These are phyloP conservation scores for Peronospora destructor DNA, from an alignment of 352 stramenopile species.

Conservation along the genomic window DNA sequence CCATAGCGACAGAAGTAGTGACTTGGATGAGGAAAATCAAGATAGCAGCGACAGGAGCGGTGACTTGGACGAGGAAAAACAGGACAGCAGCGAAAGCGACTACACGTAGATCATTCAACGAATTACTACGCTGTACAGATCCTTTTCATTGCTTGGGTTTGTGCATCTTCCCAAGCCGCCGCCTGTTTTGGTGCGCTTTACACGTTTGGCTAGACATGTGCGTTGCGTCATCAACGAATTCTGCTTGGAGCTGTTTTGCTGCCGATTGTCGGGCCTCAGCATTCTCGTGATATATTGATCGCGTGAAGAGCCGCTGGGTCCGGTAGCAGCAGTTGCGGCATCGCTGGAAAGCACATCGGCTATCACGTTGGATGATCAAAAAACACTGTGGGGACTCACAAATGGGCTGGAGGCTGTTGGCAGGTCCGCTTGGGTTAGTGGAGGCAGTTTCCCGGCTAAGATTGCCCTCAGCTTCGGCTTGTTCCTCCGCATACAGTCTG, in stretches of 20 bases:
- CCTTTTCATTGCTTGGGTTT: neutral
- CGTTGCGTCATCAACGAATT: slow-evolving; percentile 14
- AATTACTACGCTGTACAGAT: neutral
- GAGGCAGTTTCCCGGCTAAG: slow-evolving; percentile 1
- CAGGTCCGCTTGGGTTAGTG: neutral
- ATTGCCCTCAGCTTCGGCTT: slow-evolving; percentile 8
- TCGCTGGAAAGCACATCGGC: slow-evolving; percentile 37
- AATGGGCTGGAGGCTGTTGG: slow-evolving; percentile 19
- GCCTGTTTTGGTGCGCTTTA: slow-evolving; percentile 37
- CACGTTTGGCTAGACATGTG: slow-evolving; percentile 11
- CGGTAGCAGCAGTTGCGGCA: slow-evolving; percentile 67
- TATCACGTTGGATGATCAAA: slow-evolving; percentile 32
- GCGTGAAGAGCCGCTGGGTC: slow-evolving; percentile 41
- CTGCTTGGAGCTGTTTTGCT: slow-evolving; percentile 7
- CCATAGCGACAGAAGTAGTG: neutral
- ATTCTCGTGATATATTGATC: slow-evolving; percentile 23
- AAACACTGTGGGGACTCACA: slow-evolving; percentile 30
- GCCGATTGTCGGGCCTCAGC: slow-evolving; percentile 21
- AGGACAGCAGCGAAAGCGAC: neutral
- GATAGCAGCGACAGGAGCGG: neutral
- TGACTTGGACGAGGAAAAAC: neutral
- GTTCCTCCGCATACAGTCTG: slow-evolving; percentile 10
- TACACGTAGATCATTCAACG: neutral
- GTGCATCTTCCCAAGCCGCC: slow-evolving; percentile 21
- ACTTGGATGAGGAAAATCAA: neutral